phyloP scores from a whole-genome alignment of 768 basidiomycete species.

The Arthromyces matolae region DNA sequence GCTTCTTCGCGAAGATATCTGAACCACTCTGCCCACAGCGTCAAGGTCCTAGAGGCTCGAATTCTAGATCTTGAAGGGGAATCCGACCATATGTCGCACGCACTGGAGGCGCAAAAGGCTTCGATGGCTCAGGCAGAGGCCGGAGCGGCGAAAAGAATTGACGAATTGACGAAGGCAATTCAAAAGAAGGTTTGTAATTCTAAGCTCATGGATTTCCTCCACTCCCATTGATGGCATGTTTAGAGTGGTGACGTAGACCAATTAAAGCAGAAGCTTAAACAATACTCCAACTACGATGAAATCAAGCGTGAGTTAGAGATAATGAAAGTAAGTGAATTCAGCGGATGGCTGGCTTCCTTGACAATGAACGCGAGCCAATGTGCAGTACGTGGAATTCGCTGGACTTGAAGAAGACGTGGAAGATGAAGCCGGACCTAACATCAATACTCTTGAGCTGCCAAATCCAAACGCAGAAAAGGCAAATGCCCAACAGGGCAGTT shows the following conservation, averaged over 20 bases:
- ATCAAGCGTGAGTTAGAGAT: conserved; percentile 97
- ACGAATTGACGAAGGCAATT: conserved; percentile 60
- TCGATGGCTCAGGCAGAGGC: conserved; percentile 45
- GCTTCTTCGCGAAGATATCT: background rate
- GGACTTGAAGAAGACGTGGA: conserved; percentile 78
- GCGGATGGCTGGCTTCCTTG: conserved; percentile 8
- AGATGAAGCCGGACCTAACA: conserved; percentile 42
- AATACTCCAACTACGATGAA: conserved; percentile 89
- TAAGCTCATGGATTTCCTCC: background rate
- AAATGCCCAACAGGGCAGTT: conserved; percentile 70
- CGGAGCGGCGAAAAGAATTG: conserved; percentile 46
- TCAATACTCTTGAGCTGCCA: conserved; percentile 57
- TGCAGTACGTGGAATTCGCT: conserved; percentile 92
- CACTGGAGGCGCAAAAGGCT: conserved; percentile 59
- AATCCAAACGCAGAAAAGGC: conserved; percentile 88
- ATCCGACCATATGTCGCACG: conserved; percentile 60
- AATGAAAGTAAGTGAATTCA: conserved; percentile 90
- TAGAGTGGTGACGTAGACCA: conserved; percentile 65
- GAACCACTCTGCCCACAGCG: conserved; percentile 36
- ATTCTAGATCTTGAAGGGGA: conserved; percentile 77
- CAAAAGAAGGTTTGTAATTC: conserved; percentile 47
- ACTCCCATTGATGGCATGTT: conserved; percentile 1
- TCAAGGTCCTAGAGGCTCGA: conserved; percentile 68
- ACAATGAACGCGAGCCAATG: background rate
- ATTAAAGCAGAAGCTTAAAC: conserved; percentile 64